Percentiles rank a stretch among this genome's conserved stretches.
phyloP scores from a whole-genome alignment of 768 basidiomycete genomes.

The Candolleomyces efflorescens region DNA sequence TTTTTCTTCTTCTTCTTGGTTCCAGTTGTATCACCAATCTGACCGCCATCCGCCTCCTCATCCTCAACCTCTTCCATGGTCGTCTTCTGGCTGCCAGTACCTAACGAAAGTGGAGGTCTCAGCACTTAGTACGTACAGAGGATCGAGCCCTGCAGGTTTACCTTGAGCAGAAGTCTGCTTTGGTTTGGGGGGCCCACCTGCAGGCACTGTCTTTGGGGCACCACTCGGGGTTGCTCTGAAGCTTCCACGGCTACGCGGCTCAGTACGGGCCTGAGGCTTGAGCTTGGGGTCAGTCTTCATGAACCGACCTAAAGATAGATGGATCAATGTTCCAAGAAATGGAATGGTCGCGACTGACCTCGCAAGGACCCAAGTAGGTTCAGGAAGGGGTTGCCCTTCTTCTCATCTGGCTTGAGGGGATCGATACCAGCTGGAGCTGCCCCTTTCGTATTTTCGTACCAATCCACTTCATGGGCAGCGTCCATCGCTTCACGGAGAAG shows the following conservation, averaged over 20 bases:
- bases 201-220: slow-evolving; percentile 22
- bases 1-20: slow-evolving; percentile 72
- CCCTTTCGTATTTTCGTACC: slow-evolving; percentile 40
- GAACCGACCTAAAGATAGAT: slow-evolving; percentile 51
- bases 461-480: slow-evolving; percentile 54
- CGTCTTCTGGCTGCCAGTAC: slow-evolving; percentile 35
- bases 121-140: neutral
- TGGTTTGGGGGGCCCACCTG: slow-evolving; percentile 19
- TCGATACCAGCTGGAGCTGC: slow-evolving; percentile 33
- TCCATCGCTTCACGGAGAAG: slow-evolving; percentile 73
- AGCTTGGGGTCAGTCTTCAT: slow-evolving; percentile 44
- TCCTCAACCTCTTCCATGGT: slow-evolving; percentile 76
- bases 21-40: slow-evolving; percentile 13
- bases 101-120: neutral
- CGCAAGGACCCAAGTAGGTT: slow-evolving; percentile 70
- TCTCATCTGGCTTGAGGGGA: slow-evolving; percentile 44
- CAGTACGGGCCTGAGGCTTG: slow-evolving; percentile 23
- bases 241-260: slow-evolving; percentile 21
- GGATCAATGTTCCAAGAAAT: neutral
- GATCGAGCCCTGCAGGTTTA: neutral
- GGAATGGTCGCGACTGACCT: slow-evolving; percentile 37
- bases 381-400: slow-evolving; percentile 73
- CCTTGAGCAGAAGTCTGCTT: slow-evolving; percentile 8
- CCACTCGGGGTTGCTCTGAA: slow-evolving; percentile 25
- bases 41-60: slow-evolving; percentile 50